Base-by-base conservation (phyloP, 1,284 basidiomycete genomes). In the Amylostereum areolatum region DNA sequence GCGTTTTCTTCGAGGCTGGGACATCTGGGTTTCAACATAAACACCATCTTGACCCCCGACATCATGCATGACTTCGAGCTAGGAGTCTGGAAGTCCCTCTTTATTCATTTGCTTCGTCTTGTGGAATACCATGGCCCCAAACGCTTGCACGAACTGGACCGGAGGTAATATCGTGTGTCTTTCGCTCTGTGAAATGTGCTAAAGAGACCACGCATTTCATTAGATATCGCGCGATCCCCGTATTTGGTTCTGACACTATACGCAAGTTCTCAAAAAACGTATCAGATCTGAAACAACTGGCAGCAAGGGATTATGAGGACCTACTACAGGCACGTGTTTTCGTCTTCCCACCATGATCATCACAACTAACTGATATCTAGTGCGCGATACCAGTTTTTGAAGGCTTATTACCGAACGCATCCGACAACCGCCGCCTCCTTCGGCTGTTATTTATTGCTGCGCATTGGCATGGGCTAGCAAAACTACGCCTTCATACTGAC, bases 401-500 rank as follows among this genome's bases (percentile, higher is more conserved):
- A 44, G 65, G 64, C 0, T 53, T 68, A 1, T 43, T 67, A 6
- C 53, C 52, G 1, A 45, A 52, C 2, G 49, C 49, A 6, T 56
- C 62, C 44, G 54, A 66, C 47, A 50, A 57, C 32, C 25, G 8
- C 1, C 10, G 36, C 10, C 30, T 57, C 11, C 12, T 50, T 41
- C 2, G 55, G 1, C 51, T 68, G 0, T 53, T 68, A 0, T 66
- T 54, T 52, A 24, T 39, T 1, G 29, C 58, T 3, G 56, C 57
- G 1, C 37, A 58, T 9, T 63, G 62, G 61, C 66, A 67, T 44
- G 59, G 52, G 1, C 42, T 63, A 1, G 62, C 62, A 0, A 66
- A 67, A 49, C 52, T 67, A 24, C 57, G 62, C 2, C 48, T 66
- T 33, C 65, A 66, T 37, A 66, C 62, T 4, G 58, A 62, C 7